Evolutionary conservation across 2,329 filamentous ascomycete genomes (phyloP).

Genomic region (Claviceps paspali): DNA sequence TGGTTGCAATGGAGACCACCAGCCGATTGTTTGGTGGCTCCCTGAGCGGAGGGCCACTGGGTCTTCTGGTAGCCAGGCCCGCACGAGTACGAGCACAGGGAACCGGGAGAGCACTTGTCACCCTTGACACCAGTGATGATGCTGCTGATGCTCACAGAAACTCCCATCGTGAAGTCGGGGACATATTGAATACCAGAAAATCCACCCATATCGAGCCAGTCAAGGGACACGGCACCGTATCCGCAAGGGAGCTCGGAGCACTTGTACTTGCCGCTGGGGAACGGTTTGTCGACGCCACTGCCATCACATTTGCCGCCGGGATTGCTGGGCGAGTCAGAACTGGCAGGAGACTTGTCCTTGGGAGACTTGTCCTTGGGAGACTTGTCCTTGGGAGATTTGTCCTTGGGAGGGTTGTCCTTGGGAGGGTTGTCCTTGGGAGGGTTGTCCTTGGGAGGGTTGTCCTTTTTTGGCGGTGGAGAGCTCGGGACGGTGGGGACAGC

Average conservation of each 20-base stretch:
- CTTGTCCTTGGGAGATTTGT: constrained; percentile 9
- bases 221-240: constrained; percentile 62
- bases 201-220: constrained; percentile 55
- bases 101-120: constrained; percentile 41
- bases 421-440: too few relatives aligned
- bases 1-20: constrained; percentile 72
- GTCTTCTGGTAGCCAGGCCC: constrained; percentile 83
- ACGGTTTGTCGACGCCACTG: constrained; percentile 46
- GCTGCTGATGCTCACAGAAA: constrained; percentile 38
- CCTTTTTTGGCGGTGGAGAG: too few relatives aligned
- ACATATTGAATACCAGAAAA: constrained; percentile 67
- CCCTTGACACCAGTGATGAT: constrained; percentile 51
- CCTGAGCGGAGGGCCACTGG: constrained; percentile 74
- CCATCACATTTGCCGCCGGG: not conserved
- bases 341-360: constrained; percentile 10
- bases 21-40: constrained; percentile 65
- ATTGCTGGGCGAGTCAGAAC: constrained; percentile 4
- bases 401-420: not conserved
- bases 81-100: constrained; percentile 88
- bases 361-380: constrained; percentile 9
- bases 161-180: constrained; percentile 32
- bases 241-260: constrained; percentile 63
- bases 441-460: too few relatives aligned
- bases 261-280: constrained; percentile 58
- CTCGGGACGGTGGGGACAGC: too few relatives aligned